Conservation (phyloP, 768 basidiomycete species). For the Galerina sulciceps region DNA sequence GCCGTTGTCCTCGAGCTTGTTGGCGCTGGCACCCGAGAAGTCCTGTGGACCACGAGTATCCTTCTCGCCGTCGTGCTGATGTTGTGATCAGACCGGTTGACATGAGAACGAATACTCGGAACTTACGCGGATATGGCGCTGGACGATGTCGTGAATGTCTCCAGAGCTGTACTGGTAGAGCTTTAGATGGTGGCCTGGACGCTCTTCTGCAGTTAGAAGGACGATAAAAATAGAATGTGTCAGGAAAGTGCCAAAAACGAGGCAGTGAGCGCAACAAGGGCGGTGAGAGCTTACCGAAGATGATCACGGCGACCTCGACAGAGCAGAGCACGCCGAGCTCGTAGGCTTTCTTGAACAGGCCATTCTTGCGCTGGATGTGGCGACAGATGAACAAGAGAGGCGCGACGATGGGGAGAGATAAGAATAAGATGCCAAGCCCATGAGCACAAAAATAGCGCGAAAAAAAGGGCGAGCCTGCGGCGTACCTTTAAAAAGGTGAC, state of each 20-base stretch:
- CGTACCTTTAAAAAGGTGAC: slow-evolving; percentile 90
- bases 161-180: slow-evolving; percentile 81
- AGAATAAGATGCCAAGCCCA: slow-evolving; percentile 48
- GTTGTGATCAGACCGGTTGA: slow-evolving; percentile 10
- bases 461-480: slow-evolving; percentile 32
- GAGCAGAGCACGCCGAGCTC: slow-evolving; percentile 91
- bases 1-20: slow-evolving; percentile 36
- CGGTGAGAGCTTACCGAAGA: slow-evolving; percentile 54
- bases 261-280: slow-evolving; percentile 9
- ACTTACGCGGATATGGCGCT: slow-evolving; percentile 60
- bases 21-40: slow-evolving; percentile 42
- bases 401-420: slow-evolving; percentile 20
- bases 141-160: slow-evolving; percentile 71
- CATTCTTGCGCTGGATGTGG: slow-evolving; percentile 74
- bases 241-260: slow-evolving; percentile 18
- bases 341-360: slow-evolving; percentile 90
- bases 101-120: not conserved
- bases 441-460: slow-evolving; percentile 66
- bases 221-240: slow-evolving; percentile 49
- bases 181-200: slow-evolving; percentile 78
- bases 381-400: slow-evolving; percentile 11
- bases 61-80: slow-evolving; percentile 53
- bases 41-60: slow-evolving; percentile 50
- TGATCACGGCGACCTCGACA: slow-evolving; percentile 87
- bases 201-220: slow-evolving; percentile 58